Conservation (phyloP, 2,329 filamentous ascomycete genomes). For the Phialemonium atrogriseum region DNA sequence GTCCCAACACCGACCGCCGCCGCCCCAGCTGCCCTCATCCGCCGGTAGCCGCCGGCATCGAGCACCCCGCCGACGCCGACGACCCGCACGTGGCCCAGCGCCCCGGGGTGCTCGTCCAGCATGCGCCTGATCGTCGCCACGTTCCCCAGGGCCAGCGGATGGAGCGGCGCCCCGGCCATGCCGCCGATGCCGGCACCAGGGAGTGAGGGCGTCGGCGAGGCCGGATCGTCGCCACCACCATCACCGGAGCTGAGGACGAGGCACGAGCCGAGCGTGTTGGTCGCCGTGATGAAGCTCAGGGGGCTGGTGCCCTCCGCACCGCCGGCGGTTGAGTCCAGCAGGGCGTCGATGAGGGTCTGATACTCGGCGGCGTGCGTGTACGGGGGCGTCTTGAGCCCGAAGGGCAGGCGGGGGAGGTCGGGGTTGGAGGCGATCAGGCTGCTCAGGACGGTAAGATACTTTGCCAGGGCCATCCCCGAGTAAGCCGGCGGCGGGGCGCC, state of each 20-base stretch:
- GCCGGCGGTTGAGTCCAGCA: slow-evolving; percentile 26
- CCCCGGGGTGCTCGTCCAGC: slow-evolving; percentile 39
- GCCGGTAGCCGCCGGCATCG: slow-evolving; percentile 50
- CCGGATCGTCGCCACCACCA: slow-evolving; percentile 7
- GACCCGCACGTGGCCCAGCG: slow-evolving; percentile 47
- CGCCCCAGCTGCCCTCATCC: slow-evolving; percentile 62
- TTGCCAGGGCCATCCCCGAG: slow-evolving; percentile 35
- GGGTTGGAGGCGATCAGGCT: slow-evolving; percentile 14
- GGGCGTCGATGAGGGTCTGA: slow-evolving; percentile 40
- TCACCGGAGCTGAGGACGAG: slow-evolving; percentile 38
- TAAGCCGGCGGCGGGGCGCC: slow-evolving; percentile 65
- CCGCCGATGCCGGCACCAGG: slow-evolving; percentile 56
- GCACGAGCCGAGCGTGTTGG: slow-evolving; percentile 63
- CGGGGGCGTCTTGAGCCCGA: slow-evolving; percentile 67
- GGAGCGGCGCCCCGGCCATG: slow-evolving; percentile 62
- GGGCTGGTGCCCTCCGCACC: slow-evolving; percentile 23
- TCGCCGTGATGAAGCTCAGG: slow-evolving; percentile 63
- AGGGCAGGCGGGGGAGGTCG: slow-evolving; percentile 20
- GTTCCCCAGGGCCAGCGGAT: slow-evolving; percentile 68
- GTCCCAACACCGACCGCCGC: slow-evolving; percentile 61
- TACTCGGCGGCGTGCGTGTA: slow-evolving; percentile 67
- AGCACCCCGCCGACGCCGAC: slow-evolving; percentile 68
- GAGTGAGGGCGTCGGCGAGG: too few species aligned
- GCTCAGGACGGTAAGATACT: slow-evolving; percentile 46
- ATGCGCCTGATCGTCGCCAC: slow-evolving; percentile 57